Evolutionary conservation across 305 asterid genomes (phyloP), one percentile per base, ranked within the genome.

Genomic region (Fraxinus xanthoxyloides): DNA sequence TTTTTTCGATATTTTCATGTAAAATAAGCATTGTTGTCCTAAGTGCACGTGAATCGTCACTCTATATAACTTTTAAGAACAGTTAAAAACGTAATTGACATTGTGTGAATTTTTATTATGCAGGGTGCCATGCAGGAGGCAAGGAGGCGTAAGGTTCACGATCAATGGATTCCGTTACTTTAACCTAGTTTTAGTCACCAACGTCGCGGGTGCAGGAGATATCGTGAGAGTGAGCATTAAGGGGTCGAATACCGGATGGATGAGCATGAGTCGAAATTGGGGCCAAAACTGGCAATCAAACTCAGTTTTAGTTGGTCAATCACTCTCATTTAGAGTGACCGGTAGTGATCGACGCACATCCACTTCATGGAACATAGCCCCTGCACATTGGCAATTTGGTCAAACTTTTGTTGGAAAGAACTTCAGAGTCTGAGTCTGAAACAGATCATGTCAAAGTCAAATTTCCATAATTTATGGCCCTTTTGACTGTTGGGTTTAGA

Each of bases 221-320:
- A 89, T 91, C 19, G 88, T 82, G 86, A 86, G 81, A 79, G 90
- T 84, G 3, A 78, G 87, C 51, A 78, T 91, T 3, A 91, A 91
- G 21, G 95, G 95, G 15, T 3, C 94, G 1, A 81, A 78, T 69
- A 94, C 92, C 0, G 87, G 86, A 4, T 94, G 98, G 98, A 88
- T 93, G 61, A 73, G 31, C 40, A 78, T 94, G 97, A 92, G 95
- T 82, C 84, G 97, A 0, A 94, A 94, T 87, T 94, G 98, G 98
- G 98, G 98, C 3, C 98, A 94, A 38, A 94, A 94, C 36, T 94
- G 97, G 97, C 93, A 94, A 82, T 84, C 97, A 0, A 93, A 87
- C 79, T 78, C 89, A 0, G 81, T 78, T 43, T 78, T 94, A 79
- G 86, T 70, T 7, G 98, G 97, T 40, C 98, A 94, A 86, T 51